phyloP scores from a whole-genome alignment of 2,329 filamentous ascomycete species.

The Microcera coccophila region DNA sequence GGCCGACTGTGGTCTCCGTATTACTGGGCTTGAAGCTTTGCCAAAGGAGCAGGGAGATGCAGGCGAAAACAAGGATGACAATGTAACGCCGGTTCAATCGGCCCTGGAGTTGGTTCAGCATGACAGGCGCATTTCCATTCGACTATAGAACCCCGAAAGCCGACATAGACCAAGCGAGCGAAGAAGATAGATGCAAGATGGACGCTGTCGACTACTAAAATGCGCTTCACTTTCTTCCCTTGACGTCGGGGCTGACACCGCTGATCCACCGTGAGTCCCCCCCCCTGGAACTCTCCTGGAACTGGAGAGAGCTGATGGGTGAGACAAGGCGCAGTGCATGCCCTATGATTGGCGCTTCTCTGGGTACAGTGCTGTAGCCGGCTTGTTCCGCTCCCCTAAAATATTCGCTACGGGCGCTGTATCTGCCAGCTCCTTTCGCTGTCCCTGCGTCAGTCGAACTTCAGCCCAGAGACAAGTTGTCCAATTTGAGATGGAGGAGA shows the following conservation, averaged over 20 bases:
- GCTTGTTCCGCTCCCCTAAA: no score
- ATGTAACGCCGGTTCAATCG: constrained; percentile 33
- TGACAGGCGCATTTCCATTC: constrained; percentile 14
- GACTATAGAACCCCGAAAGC: no score
- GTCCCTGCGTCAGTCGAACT: no score
- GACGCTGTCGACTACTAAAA: neutral
- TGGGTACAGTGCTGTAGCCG: no score
- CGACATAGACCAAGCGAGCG: no score
- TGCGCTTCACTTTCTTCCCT: neutral
- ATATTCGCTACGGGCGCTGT: no score
- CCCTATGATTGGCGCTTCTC: no score
- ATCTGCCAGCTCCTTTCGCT: no score
- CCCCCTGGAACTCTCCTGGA: neutral
- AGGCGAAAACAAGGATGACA: constrained; percentile 27
- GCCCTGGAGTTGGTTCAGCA: constrained; percentile 31
- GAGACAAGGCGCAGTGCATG: no score
- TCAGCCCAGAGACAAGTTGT: no score
- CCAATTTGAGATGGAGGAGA: no score
- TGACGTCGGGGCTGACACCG: neutral
- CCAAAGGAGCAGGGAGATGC: constrained; percentile 28
- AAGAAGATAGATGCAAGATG: neutral
- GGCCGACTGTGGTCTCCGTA: constrained; percentile 17
- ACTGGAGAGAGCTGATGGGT: no score
- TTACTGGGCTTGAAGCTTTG: constrained; percentile 20
- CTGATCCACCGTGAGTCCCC: neutral